Evolutionary conservation across 768 basidiomycete genomes (phyloP), one percentile per base, ranked within the genome.

Genomic region (Cytidiella melzeri): DNA sequence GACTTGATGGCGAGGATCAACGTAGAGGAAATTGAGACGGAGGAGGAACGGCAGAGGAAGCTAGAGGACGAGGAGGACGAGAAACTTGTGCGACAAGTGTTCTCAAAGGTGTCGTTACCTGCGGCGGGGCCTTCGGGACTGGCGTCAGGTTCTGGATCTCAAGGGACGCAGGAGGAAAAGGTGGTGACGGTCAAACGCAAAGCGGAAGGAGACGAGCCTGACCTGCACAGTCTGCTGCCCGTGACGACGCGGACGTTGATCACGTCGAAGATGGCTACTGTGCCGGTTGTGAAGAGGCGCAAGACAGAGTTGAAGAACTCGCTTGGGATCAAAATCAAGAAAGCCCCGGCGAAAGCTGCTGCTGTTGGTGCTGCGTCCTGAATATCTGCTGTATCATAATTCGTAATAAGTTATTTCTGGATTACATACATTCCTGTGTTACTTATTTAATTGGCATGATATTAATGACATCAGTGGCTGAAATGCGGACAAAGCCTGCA

Each of bases 31-130:
- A 69, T 86, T 10, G 85, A 91, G 64, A 79, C 79, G 43, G 84
- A 85, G 56, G 90, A 87, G 64, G 88, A 89, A 43, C 75, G 77
- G 36, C 80, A 81, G 59, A 73, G 74, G 62, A 80, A 74, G 64
- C 70, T 73, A 38, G 76, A 88, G 50, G 88, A 94, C 56, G 92
- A 93, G 53, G 93, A 95, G 65, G 95, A 98, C 60, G 95, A 99
- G 68, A 81, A 76, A 61, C 69, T 92, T 20, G 88, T 98, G n/a
- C 74, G 82, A 55, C 78, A 87, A 57, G 84, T 91, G 19, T 99
- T 99, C 64, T 77, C 88, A 40, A 90, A 87, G 64, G 74, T 91
- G 28, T 56, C 74, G 37, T 66, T 73, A 44, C 70, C 76, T 1
- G 64, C 4, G 10, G 45, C 44, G 1, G 43, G 52, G 18, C 52